Base-by-base conservation (phyloP, 805 yeast genomes). In the Komagataella pastoris region DNA sequence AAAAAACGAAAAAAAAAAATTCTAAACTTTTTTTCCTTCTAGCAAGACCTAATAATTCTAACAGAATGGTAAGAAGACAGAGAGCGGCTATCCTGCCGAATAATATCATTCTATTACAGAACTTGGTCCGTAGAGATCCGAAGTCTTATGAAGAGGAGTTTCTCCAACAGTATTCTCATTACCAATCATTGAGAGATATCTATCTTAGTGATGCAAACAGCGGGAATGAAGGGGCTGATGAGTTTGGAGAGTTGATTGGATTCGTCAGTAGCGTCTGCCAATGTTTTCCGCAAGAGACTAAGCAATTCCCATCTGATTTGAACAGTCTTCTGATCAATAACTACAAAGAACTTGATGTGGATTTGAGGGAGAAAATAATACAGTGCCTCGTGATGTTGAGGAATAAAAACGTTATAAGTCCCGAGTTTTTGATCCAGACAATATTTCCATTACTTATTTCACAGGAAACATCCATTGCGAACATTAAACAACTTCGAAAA, bases 41-140 rank as follows among this genome's bases (percentile, higher is more conserved):
- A 30, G n/a, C 7, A 5, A 30, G 40, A 30, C 14, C 8, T 10
- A 14, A 10, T 30, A 24, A 8, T 30, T 10, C 1, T 3, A 3
- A 30, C 40, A 8, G 40, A 30, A 30, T 30, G 40, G 40, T 30
- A 30, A 10, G 40, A 30, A 77, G 82, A 65, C 82, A 86, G 69
- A 86, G 97, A 77, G 93, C 96, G 24, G 97, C 97, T 48, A 76
- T 90, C 53, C 72, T 91, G 63, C 98, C 98, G 8, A 86, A 89
- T 17, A 93, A 93, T 67, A 85, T 93, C 63, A 90, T 95, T 44
- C 71, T 91, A 55, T 70, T 93, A 54, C 99, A 93, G 69, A 93
- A 93, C 65, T 74, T 93, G 56, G 95, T 93, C 7, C 84, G 90
- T 59, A 76, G 97, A 60, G 99, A 93, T 65, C 97, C 99, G 2